Evolutionary conservation across 768 basidiomycete species (phyloP).

Genomic region (Nevesoporus exiguus): DNA sequence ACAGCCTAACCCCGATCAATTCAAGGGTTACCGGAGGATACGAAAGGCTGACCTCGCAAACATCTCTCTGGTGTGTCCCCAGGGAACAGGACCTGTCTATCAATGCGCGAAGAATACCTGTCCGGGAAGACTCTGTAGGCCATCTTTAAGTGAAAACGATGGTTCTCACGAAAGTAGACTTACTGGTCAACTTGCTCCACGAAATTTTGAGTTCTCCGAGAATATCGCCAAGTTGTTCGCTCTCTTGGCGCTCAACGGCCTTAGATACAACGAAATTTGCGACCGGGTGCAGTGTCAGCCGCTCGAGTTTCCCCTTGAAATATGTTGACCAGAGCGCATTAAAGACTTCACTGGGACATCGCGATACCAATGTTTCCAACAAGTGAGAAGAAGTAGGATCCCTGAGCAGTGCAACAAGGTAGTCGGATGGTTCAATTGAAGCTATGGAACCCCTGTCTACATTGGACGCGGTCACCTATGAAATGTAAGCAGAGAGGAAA

Average conservation of each 20-base stretch:
- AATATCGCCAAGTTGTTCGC: slow-evolving; percentile 49
- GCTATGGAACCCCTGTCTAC: slow-evolving; percentile 39
- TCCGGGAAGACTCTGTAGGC: slow-evolving; percentile 57
- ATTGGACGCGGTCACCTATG: slow-evolving; percentile 1
- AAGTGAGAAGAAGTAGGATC: slow-evolving; percentile 89
- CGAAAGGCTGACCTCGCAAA: slow-evolving; percentile 52
- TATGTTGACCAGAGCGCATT: slow-evolving; percentile 71
- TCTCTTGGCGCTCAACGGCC: slow-evolving; percentile 62
- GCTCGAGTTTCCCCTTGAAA: slow-evolving; percentile 67
- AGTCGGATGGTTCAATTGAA: slow-evolving; percentile 62
- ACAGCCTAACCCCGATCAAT: slow-evolving; percentile 47
- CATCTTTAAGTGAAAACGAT: slow-evolving; percentile 1
- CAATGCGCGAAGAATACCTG: slow-evolving; percentile 73
- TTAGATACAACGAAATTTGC: slow-evolving; percentile 92
- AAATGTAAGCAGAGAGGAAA: background rate
- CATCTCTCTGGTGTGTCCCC: slow-evolving; percentile 41
- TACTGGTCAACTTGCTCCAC: slow-evolving; percentile 68
- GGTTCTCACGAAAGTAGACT: slow-evolving; percentile 29
- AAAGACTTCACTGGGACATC: slow-evolving; percentile 62
- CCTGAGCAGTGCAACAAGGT: slow-evolving; percentile 74
- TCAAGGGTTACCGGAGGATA: background rate
- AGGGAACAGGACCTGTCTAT: slow-evolving; percentile 64
- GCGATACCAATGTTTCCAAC: slow-evolving; percentile 72
- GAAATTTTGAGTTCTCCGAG: slow-evolving; percentile 56
- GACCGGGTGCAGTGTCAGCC: slow-evolving; percentile 81